Percentiles rank a stretch among this genome's conserved stretches.
Evolutionary conservation across 2,329 filamentous ascomycete species (phyloP).

Genomic region (Alternaria metachromatica): DNA sequence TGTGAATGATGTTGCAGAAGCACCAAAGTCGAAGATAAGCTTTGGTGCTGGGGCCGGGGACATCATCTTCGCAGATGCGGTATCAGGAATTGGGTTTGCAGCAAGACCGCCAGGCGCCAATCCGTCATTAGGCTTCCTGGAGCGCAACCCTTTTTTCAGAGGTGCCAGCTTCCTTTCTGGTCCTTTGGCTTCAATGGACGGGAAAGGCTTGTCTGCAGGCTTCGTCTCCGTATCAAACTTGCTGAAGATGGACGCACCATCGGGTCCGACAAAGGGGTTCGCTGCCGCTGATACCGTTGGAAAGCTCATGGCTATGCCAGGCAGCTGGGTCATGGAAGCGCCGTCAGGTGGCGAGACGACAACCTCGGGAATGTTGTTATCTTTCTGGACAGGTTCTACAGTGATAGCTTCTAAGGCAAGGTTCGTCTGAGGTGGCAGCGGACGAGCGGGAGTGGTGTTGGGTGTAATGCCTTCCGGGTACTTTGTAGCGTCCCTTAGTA

Average conservation of each 20-base stretch:
- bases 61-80: not conserved
- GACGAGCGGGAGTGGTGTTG: not conserved
- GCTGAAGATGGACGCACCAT: not conserved
- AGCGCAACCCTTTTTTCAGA: not conserved
- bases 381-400: not conserved
- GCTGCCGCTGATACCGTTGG: not conserved
- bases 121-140: not conserved
- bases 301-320: not conserved
- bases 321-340: not conserved
- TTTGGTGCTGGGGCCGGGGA: rapidly evolving
- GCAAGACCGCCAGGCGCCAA: not conserved
- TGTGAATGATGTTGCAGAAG: not conserved
- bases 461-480: not conserved
- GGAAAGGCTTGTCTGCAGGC: not conserved
- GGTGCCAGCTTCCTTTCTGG: not conserved
- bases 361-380: not conserved
- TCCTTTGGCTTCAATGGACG: not conserved
- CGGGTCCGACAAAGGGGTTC: not conserved
- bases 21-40: not conserved
- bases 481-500: not conserved
- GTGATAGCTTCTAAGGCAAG: not conserved
- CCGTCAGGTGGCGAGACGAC: not conserved
- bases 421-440: not conserved
- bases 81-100: rapidly evolving
- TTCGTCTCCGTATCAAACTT: not conserved